Evolutionary conservation across 768 basidiomycete species (phyloP), one percentile per base, ranked within the genome.

Genomic region (Rhodosporidiobolus odoratus): DNA sequence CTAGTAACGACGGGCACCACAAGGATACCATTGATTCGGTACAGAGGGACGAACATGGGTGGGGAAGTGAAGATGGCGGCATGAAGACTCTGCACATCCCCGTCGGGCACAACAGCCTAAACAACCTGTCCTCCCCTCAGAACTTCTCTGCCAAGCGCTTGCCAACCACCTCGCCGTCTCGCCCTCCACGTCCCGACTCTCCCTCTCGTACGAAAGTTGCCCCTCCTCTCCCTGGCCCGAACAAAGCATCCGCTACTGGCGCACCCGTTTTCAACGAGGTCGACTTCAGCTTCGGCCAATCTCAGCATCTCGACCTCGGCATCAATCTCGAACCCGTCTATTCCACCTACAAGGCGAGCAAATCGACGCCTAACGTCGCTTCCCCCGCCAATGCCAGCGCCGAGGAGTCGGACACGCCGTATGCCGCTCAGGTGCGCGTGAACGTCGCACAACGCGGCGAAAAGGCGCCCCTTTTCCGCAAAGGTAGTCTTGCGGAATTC

Each of bases 231-330:
- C 65, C 45, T 2, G 34, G 35, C 27, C 54, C 65, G 7, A n/a
- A 58, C 32, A 52, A 62, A 16, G 10, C 38, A 15, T 40, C 52
- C 17, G 52, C 50, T 2, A 41, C 38, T 15, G 59, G 58, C 47
- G 50, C 58, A 13, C 54, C 71, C 34, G 21, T 62, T 47, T 58
- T 58, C 32, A 58, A 50, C 58, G 61, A 65, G 47, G 61, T 58
- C 66, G 58, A 71, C 27, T 56, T 66, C 64, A 62, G 32, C 45
- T 58, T 65, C 37, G 38, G 30, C 30, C 32, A 37, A n/a, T 16
- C 37, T 23, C 66, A 53, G n/a, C 71, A 62, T 1, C 71, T 72
- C 66, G 71, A 72, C 40, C 58, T 72, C 43, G 58, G 52, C 38
- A 64, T 72, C 62, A 65, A 59, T 34, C 58, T 72, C 66, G 63